These are phyloP conservation scores for Trichoderma orchidacearum DNA, from an alignment of 495 filamentous ascomycete species.

Conservation along the genomic window DNA sequence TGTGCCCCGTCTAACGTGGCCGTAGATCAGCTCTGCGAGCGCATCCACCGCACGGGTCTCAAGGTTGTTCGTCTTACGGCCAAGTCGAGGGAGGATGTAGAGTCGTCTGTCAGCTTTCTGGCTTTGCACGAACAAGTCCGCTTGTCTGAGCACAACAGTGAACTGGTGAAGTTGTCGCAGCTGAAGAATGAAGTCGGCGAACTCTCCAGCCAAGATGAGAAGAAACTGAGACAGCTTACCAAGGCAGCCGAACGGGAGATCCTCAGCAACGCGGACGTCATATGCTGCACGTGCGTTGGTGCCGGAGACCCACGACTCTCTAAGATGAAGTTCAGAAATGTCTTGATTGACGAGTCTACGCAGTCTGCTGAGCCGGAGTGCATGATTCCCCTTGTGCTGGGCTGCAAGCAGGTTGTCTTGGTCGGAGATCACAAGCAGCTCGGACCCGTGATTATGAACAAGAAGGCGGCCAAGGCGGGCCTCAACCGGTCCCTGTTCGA, in stretches of 20 bases:
- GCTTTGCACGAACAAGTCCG: conserved; percentile 94
- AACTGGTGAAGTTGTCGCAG: conserved; percentile 80
- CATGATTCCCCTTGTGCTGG: conserved; percentile 95
- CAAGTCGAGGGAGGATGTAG: conserved; percentile 96
- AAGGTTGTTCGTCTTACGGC: conserved; percentile 98
- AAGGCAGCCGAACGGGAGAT: conserved; percentile 92
- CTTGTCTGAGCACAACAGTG: conserved; percentile 90
- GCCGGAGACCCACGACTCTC: conserved; percentile 90
- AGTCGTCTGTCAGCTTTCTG: conserved; percentile 88
- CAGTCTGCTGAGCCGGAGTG: conserved; percentile 99
- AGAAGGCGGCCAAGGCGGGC: conserved; percentile 96
- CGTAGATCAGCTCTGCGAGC: conserved; percentile 95
- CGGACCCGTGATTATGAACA: conserved; percentile 99
- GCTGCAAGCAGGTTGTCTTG: conserved; percentile 95
- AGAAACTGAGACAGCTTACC: conserved; percentile 92
- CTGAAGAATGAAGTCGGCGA: conserved; percentile 87
- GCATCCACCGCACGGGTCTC: conserved; percentile 85
- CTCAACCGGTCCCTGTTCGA: conserved; percentile 97
- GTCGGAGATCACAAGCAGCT: conserved; percentile 98
- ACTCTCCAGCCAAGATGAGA: conserved; percentile 91
- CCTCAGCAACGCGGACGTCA: conserved; percentile 88
- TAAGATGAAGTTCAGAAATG: conserved; percentile 94
- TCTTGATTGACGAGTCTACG: conserved; percentile 95
- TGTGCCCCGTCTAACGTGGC: conserved; percentile 98
- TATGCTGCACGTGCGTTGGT: conserved; percentile 98